A percentile compares a stretch with the other conserved stretches of the same genome.
These are phyloP conservation scores for Phylloporus sp. DNA, from an alignment of 768 basidiomycete species.

Conservation along the genomic window DNA sequence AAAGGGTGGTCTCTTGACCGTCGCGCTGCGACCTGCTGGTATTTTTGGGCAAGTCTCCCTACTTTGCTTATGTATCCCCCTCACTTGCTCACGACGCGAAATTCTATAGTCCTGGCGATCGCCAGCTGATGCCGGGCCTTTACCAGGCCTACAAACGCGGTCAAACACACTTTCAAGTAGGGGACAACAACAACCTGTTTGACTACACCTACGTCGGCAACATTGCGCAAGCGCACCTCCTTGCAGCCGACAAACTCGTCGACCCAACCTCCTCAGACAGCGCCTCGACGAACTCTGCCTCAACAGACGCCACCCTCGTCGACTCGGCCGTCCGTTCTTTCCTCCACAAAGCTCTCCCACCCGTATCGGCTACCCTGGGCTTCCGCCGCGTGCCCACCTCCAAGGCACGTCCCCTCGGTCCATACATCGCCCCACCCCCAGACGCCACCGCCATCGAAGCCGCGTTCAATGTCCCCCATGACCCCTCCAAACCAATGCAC, in stretches of 20 bases:
- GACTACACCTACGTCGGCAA: constrained; percentile 98
- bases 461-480: constrained; percentile 48
- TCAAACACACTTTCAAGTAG: constrained; percentile 91
- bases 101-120: constrained; percentile 75
- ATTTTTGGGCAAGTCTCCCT: constrained; percentile 81
- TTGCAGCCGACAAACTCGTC: constrained; percentile 86
- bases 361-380: constrained; percentile 65
- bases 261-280: constrained; percentile 39
- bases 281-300: constrained; percentile 5
- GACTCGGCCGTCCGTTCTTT: constrained; percentile 39
- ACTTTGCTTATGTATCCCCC: not conserved
- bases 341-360: constrained; percentile 51
- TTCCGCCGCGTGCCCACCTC: constrained; percentile 70
- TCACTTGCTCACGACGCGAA: not conserved
- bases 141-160: constrained; percentile 73
- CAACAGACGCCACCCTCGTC: constrained; percentile 36
- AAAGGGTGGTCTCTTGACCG: constrained; percentile 77
- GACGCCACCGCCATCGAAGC: constrained; percentile 55
- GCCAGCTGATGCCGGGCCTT: constrained; percentile 79
- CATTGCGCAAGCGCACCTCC: constrained; percentile 88
- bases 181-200: constrained; percentile 88
- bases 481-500: constrained; percentile 35
- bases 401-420: constrained; percentile 77
- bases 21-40: constrained; percentile 87
- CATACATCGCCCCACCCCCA: constrained; percentile 60